Conservation (phyloP, 23 red algal genomes). For the Rhodosorus marinus region DNA sequence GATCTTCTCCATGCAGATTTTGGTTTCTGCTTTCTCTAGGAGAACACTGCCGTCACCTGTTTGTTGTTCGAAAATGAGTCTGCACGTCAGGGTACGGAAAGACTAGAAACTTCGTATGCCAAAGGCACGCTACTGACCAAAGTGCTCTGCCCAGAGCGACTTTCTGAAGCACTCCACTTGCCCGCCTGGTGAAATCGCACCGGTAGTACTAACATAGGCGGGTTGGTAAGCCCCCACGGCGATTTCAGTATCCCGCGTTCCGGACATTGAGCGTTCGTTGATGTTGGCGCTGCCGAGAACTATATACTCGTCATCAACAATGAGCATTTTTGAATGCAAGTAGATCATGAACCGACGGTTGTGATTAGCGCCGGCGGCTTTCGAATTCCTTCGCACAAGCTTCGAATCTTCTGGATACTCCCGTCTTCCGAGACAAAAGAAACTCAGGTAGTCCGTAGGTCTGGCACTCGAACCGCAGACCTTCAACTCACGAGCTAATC, state of each 20-base stretch:
- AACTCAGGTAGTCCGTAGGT: slow-evolving; percentile 35
- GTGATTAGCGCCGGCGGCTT: background rate
- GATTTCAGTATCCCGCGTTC: slow-evolving; percentile 62
- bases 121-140: too few species aligned
- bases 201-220: slow-evolving; percentile 4
- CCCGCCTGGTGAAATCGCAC: slow-evolving; percentile 12
- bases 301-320: slow-evolving; percentile 49
- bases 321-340: slow-evolving; percentile 38
- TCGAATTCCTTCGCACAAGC: too few species aligned
- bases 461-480: background rate
- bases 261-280: slow-evolving; percentile 37
- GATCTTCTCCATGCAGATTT: too few species aligned
- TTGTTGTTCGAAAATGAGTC: too few species aligned
- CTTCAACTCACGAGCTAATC: too few species aligned
- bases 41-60: too few species aligned
- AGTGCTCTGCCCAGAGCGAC: slow-evolving; percentile 37
- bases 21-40: too few species aligned
- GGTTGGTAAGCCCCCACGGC: slow-evolving; percentile 37
- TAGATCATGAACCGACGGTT: slow-evolving; percentile 53
- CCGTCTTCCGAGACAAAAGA: slow-evolving; percentile 43
- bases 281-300: slow-evolving; percentile 63
- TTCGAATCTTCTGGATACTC: slow-evolving; percentile 25
- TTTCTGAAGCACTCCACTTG: slow-evolving; percentile 48
- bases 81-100: too few species aligned
- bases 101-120: too few species aligned